Conservation (phyloP, 805 yeast species). For the Monosporozyma aerobia region DNA sequence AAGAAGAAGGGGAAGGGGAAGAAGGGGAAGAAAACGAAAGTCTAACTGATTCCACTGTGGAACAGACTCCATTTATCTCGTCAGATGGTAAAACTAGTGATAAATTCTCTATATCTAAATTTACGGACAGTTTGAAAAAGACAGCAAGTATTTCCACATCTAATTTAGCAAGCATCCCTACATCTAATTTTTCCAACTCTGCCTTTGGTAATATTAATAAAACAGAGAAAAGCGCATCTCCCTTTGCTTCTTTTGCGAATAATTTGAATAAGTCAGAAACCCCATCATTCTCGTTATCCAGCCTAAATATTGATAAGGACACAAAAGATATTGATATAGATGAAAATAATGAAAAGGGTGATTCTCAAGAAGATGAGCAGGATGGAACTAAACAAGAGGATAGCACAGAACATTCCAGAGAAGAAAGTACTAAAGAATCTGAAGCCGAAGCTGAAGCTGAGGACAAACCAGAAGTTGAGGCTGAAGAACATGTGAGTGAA, state of each 20-base stretch:
- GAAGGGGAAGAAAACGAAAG: conserved; percentile 3
- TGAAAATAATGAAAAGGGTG: not conserved
- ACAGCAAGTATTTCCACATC: conserved; percentile 17
- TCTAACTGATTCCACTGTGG: conserved; percentile 18
- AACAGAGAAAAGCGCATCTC: conserved; percentile 10
- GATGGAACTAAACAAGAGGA: not conserved
- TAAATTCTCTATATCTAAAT: conserved; percentile 12
- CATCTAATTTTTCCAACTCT: conserved; percentile 6
- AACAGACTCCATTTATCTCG: conserved; percentile 12
- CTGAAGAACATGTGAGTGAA: conserved; percentile 1
- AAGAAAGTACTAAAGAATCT: not conserved
- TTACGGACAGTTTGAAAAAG: conserved; percentile 23
- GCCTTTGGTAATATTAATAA: not conserved
- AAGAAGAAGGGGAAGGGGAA: no score
- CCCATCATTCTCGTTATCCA: conserved; percentile 4
- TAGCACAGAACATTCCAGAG: not conserved
- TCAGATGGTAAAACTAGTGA: not conserved
- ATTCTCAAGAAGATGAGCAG: not conserved
- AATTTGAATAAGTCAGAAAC: conserved; percentile 12
- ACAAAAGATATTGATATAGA: not conserved
- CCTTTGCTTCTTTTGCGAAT: conserved; percentile 21
- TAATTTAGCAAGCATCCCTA: conserved; percentile 6
- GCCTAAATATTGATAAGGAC: not conserved
- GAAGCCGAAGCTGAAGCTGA: not conserved
- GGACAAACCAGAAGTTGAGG: not conserved